These are phyloP conservation scores for Aspergillus sp. DNA, from an alignment of 2,329 filamentous ascomycete genomes.

Conservation along the genomic window DNA sequence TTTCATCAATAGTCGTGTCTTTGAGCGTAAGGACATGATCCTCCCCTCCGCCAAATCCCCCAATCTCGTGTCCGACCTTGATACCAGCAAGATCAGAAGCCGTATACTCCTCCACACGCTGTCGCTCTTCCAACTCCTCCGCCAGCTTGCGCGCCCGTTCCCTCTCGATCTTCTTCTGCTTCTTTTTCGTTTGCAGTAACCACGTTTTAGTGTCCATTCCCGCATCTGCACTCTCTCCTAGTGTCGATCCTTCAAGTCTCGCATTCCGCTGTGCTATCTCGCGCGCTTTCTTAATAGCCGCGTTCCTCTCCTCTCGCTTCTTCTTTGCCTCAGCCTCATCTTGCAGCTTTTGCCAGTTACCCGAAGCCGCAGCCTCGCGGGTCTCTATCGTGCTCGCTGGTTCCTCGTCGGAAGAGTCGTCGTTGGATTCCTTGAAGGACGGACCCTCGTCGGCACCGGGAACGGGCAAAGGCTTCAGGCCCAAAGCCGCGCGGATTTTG, in stretches of 20 bases:
- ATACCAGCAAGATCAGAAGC: slow-evolving; percentile 84
- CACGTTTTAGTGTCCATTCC: slow-evolving; percentile 79
- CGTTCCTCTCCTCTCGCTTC: slow-evolving; percentile 76
- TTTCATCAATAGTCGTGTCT: slow-evolving; percentile 79
- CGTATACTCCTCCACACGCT: slow-evolving; percentile 75
- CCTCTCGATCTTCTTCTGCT: slow-evolving; percentile 83
- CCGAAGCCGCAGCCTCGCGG: slow-evolving; percentile 43
- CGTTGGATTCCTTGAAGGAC: slow-evolving; percentile 55
- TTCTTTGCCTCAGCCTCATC: slow-evolving; percentile 72
- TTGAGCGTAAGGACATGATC: slow-evolving; percentile 95
- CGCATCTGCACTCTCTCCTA: slow-evolving; percentile 71
- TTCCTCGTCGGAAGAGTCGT: slow-evolving; percentile 62
- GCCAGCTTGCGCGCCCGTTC: slow-evolving; percentile 68
- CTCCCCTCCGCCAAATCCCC: slow-evolving; percentile 72
- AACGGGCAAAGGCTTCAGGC: slow-evolving; percentile 84
- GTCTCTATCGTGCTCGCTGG: slow-evolving; percentile 80
- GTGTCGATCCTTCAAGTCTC: slow-evolving; percentile 75
- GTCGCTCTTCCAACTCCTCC: slow-evolving; percentile 75
- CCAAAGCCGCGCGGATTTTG: slow-evolving; percentile 82
- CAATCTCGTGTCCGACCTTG: slow-evolving; percentile 84
- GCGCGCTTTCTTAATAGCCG: slow-evolving; percentile 80
- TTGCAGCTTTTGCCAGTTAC: slow-evolving; percentile 58
- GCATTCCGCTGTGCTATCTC: slow-evolving; percentile 76
- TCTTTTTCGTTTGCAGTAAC: slow-evolving; percentile 87
- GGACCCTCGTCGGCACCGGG: slow-evolving; percentile 63